Evolutionary conservation across 768 basidiomycete species (phyloP), one percentile per base, ranked within the genome.

Genomic region (Auriscalpium microsporum): DNA sequence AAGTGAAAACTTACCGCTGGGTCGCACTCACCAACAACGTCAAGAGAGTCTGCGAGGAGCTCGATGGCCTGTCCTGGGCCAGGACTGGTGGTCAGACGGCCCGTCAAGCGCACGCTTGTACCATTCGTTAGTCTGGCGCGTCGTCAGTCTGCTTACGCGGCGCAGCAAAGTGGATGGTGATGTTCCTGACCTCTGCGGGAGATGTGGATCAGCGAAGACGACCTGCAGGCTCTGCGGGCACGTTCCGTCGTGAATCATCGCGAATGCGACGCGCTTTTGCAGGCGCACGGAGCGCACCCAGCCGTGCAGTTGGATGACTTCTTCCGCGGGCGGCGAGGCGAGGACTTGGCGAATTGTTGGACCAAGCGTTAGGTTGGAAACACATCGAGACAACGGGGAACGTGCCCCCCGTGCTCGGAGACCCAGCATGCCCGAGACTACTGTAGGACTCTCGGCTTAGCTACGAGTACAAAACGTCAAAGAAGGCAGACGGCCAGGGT

Each of bases 181-280:
- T 11, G 19, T n/a, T 37, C 66, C 71, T 59, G 35, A 72, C 72
- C 50, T 61, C 52, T 71, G 68, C 8, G 70, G 68, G 49, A 66
- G 59, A 4, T 58, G 61, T 21, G 65, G 75, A 50, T 80, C 73
- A 21, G 73, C 66, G 58, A 94, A 76, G 10, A 96, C 92, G 1
- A 86, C 86, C 67, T 96, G 94, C 33, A 95, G 64, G 4, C 83
- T 82, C n/a, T 74, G 69, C 8, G 77, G 58, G 2, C 80, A 81
- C 53, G 87, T 90, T 3, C 94, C 94, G 69, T 96, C 94, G 45
- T 79, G 83, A 54, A 95, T 70, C 47, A 86, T 82, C 11, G 84
- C 86, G 65, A 96, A 97, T 2, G 90, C 78, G n/a, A 93, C 77
- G 50, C 84, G 83, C 73, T 95, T 95, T 72, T 95, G 92, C 44